phyloP scores from a whole-genome alignment of 108 stramenopile genomes.

The Poteriospumella lacustris region DNA sequence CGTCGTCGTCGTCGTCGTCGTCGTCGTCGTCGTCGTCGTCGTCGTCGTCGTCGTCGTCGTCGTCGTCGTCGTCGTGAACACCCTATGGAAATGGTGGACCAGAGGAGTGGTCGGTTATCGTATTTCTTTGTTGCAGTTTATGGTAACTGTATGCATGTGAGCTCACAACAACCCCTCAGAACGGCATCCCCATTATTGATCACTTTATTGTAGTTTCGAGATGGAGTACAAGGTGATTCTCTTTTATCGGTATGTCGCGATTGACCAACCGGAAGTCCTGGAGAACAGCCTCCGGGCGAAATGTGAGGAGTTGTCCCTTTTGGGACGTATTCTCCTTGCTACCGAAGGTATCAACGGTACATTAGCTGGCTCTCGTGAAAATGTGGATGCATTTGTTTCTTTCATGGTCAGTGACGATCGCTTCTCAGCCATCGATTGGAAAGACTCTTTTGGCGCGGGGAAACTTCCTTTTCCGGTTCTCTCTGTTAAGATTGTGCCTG shows the following conservation, averaged over 20 bases:
- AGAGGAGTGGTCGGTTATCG: too few species aligned
- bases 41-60: too few species aligned
- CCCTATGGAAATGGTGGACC: too few species aligned
- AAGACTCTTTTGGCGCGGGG: background rate
- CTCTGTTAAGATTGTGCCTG: background rate
- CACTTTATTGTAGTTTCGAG: too few species aligned
- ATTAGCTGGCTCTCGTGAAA: constrained; percentile 50
- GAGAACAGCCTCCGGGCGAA: background rate
- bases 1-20: too few species aligned
- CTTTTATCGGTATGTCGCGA: constrained; percentile 72
- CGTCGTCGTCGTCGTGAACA: too few species aligned
- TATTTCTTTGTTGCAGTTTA: too few species aligned
- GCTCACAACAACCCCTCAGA: too few species aligned
- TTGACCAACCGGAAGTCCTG: constrained; percentile 57
- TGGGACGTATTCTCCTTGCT: constrained; percentile 64
- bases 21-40: too few species aligned
- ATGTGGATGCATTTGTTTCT: background rate
- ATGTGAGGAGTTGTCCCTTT: constrained; percentile 54
- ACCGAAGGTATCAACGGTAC: constrained; percentile 78
- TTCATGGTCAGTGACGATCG: background rate
- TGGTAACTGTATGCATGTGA: too few species aligned
- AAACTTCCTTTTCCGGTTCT: constrained; percentile 25
- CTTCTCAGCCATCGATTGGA: constrained; percentile 32
- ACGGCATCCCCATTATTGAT: too few species aligned
- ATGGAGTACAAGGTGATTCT: constrained; percentile 50